Base-by-base conservation (phyloP, 2,329 filamentous ascomycete species). In the Chrysoporthe deuterocubensis region DNA sequence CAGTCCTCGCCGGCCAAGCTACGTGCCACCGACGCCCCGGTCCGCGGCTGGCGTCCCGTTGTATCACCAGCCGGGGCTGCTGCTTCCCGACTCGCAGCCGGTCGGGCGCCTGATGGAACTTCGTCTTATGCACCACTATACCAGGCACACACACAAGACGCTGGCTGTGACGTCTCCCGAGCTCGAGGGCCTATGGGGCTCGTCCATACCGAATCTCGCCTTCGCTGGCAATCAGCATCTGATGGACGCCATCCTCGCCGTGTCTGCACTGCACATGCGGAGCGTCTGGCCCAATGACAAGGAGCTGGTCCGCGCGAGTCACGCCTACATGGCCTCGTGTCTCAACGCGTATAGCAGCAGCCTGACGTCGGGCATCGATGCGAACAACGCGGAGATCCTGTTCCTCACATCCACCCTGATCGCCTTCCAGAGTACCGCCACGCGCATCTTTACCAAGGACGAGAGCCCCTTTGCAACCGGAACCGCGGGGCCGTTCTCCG, bases 361-460 rank as follows among this genome's bases (percentile, higher is more conserved):
- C 0, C 78, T 90, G 42, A 84, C 83, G 57, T 79, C 80, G 43
- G 88, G 88, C 37, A 87, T 90, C 67, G 85, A 83, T 42, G 81
- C 85, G 43, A 77, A 80, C 43, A 90, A 90, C 67, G 87, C 88
- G 9, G 88, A 90, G 74, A 82, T 87, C 0, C 80, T 90, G 1
- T 90, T 90, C 71, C 78, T 89, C 32, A 90, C 88, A 0, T 82
- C 88, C 1, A 82, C 87, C 2, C 80, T 91, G 72, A 87, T 93
- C 75, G 81, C 91, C 73, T 88, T 93, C 76, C 83, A 93, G 76
- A 81, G 91, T 72, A 85, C 88, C 40, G 82, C 92, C 52, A 83
- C 88, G 61, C 80, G 90, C 72, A 83, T 89, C 68, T 90, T 90
- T 70, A 83, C 83, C 67, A 85, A 87, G 62, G 86, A 88, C 66